phyloP scores from a whole-genome alignment of 2,329 filamentous ascomycete genomes.

The Exserohilum rostratum region DNA sequence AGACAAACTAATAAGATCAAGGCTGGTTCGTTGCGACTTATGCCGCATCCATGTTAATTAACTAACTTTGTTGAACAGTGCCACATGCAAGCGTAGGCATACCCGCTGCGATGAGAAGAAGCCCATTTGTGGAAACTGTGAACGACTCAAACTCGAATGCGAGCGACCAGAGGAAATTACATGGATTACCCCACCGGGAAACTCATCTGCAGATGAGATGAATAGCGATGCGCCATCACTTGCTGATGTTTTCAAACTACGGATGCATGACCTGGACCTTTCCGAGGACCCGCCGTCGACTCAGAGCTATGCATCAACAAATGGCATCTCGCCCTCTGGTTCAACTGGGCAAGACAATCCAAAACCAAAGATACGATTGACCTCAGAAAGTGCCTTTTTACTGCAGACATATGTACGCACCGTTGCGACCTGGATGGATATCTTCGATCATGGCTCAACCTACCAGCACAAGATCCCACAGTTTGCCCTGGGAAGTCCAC shows the following conservation, averaged over 20 bases:
- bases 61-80: conserved; percentile 19
- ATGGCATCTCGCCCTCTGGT: conserved; percentile 18
- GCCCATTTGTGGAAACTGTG: conserved; percentile 42
- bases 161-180: conserved; percentile 31
- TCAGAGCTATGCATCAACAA: conserved; percentile 14
- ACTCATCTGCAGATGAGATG: conserved; percentile 4
- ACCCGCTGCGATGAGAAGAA: conserved; percentile 44
- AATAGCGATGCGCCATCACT: conserved; percentile 8
- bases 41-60: neutral
- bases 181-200: conserved; percentile 11
- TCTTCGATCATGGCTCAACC: conserved; percentile 39
- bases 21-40: conserved; percentile 7
- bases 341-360: conserved; percentile 2
- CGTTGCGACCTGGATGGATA: conserved; percentile 45
- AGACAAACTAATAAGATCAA: conserved; percentile 4
- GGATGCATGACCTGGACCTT: conserved; percentile 30
- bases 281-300: conserved; percentile 17
- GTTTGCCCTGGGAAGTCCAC: conserved; percentile 35
- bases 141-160: conserved; percentile 37
- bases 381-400: conserved; percentile 39
- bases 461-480: conserved; percentile 41
- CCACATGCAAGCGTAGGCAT: conserved; percentile 44
- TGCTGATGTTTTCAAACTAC: conserved; percentile 34
- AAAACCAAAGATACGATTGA: conserved; percentile 24
- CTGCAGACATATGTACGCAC: conserved; percentile 41